Evolutionary conservation across 2,329 filamentous ascomycete genomes (phyloP).

Genomic region (Diaporthe sp.): DNA sequence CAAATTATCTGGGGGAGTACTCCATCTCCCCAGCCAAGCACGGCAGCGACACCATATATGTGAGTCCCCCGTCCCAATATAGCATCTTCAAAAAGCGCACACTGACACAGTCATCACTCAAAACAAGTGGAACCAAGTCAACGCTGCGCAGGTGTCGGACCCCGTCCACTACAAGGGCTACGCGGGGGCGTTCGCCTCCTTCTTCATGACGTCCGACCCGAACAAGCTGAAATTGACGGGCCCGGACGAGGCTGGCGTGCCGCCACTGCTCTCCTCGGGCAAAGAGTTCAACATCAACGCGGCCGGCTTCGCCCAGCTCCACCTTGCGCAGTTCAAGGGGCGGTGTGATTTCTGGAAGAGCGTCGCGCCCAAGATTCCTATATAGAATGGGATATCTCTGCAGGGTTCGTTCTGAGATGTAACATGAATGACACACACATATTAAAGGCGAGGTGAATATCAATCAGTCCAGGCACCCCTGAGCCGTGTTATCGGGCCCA

Average conservation of each 20-base stretch:
- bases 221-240: constrained; percentile 69
- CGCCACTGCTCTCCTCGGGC: constrained; percentile 53
- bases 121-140: constrained; percentile 68
- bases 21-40: constrained; percentile 71
- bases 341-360: constrained; percentile 69
- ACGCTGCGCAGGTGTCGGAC: constrained; percentile 65
- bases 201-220: constrained; percentile 71
- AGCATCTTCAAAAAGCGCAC: neutral
- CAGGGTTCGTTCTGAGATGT: neutral
- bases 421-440: neutral
- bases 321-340: constrained; percentile 55
- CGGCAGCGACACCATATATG: constrained; percentile 69
- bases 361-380: constrained; percentile 60
- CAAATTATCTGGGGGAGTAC: constrained; percentile 71
- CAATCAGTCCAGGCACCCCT: neutral
- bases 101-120: neutral
- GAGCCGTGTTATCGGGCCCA: neutral
- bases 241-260: constrained; percentile 58
- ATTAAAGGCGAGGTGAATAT: too few relatives aligned
- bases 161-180: constrained; percentile 69
- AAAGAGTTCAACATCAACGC: constrained; percentile 65
- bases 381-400: constrained; percentile 48
- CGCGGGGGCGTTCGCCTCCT: constrained; percentile 70
- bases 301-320: constrained; percentile 59
- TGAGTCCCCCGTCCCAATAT: constrained; percentile 49